A percentile compares a stretch with the other conserved stretches of the same genome.
These are phyloP conservation scores for Nothophaeocryptopus gaeumannii DNA, from an alignment of 2,329 filamentous ascomycete species.

Conservation along the genomic window DNA sequence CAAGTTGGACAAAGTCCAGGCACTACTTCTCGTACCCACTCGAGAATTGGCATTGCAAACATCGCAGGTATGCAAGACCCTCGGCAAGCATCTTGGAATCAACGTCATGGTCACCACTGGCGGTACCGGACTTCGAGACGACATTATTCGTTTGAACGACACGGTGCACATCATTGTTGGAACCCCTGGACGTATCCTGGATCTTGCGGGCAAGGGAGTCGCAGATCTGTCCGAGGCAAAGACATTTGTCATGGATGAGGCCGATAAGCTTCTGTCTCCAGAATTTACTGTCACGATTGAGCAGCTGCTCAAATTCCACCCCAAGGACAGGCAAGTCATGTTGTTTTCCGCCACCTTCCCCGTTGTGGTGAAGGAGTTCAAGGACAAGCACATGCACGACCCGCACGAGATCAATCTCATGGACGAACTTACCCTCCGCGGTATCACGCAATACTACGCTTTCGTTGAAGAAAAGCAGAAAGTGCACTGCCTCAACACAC, in stretches of 20 bases:
- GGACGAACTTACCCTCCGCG: constrained; percentile 96
- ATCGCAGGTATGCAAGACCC: constrained; percentile 97
- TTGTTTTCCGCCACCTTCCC: constrained; percentile 98
- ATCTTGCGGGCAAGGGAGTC: constrained; percentile 92
- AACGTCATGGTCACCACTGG: constrained; percentile 99
- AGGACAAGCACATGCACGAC: constrained; percentile 92
- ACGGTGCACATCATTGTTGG: constrained; percentile 96
- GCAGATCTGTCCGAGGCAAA: constrained; percentile 94
- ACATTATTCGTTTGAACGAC: constrained; percentile 92
- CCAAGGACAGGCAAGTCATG: constrained; percentile 98
- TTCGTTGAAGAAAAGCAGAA: constrained; percentile 99
- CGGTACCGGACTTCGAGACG: constrained; percentile 89
- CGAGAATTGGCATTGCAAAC: constrained; percentile 97
- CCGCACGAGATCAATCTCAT: constrained; percentile 99
- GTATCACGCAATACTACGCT: constrained; percentile 98
- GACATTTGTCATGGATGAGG: constrained; percentile 99
- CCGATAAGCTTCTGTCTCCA: constrained; percentile 92
- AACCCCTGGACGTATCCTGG: constrained; percentile 92
- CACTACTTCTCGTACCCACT: constrained; percentile 92
- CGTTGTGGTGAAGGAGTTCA: constrained; percentile 94
- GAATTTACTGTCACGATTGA: constrained; percentile 98
- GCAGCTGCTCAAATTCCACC: constrained; percentile 90
- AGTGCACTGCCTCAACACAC: constrained; percentile 96
- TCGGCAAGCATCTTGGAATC: constrained; percentile 93
- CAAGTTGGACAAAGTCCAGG: constrained; percentile 94